These are phyloP conservation scores for Pestalotiopsis sp. DNA, from an alignment of 2,329 filamentous ascomycete genomes.

Conservation along the genomic window DNA sequence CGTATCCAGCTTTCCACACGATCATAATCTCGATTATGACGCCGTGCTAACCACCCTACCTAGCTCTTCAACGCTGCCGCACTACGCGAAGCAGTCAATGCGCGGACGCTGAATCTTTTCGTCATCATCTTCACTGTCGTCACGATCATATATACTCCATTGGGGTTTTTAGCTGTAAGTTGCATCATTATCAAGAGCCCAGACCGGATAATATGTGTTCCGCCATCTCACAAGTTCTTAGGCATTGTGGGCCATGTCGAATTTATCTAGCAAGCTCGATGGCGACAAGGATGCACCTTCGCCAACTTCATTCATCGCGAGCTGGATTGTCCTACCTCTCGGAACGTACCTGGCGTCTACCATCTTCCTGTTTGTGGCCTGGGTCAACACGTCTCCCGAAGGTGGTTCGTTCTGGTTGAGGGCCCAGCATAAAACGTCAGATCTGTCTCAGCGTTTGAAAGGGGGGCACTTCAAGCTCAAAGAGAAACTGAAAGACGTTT, in stretches of 20 bases:
- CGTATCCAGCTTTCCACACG: background rate
- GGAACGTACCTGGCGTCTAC: background rate
- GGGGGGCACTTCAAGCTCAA: too few relatives aligned
- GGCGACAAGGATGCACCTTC: background rate
- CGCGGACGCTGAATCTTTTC: background rate
- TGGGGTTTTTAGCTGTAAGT: background rate
- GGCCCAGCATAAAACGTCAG: background rate
- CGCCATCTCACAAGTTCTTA: background rate
- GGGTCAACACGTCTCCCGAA: background rate
- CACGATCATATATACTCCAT: background rate
- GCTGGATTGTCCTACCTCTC: background rate
- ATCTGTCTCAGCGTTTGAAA: background rate
- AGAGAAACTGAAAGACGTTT: too few relatives aligned
- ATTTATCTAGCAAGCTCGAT: background rate
- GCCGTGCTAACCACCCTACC: too few relatives aligned
- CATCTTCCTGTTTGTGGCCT: background rate
- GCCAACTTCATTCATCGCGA: background rate
- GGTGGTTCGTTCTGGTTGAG: background rate
- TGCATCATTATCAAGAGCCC: background rate
- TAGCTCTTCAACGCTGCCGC: background rate
- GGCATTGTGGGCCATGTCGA: background rate
- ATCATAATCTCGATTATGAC: background rate
- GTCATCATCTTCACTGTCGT: background rate
- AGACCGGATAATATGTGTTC: too few relatives aligned
- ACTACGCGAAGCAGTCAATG: background rate